These are phyloP conservation scores for Aspergillus ustus DNA, from an alignment of 2,329 filamentous ascomycete species.

Conservation along the genomic window DNA sequence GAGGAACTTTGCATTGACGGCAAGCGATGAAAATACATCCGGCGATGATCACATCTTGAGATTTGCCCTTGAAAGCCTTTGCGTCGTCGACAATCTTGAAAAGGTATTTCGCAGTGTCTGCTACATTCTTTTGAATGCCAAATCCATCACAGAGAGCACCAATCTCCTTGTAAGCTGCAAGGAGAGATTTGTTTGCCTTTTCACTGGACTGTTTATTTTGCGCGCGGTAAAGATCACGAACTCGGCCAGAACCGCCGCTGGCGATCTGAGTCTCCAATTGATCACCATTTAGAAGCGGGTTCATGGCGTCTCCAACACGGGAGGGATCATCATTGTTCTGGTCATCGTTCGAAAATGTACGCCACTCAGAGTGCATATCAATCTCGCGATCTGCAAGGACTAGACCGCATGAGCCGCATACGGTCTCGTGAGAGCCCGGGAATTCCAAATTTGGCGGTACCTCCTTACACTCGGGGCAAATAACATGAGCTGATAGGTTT, in stretches of 20 bases:
- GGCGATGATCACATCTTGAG: slow-evolving; percentile 89
- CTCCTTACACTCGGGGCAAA: slow-evolving; percentile 90
- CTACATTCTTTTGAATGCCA: slow-evolving; percentile 77
- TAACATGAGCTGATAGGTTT: slow-evolving; percentile 82
- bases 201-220: slow-evolving; percentile 82
- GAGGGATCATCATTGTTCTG: slow-evolving; percentile 95
- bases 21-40: slow-evolving; percentile 98
- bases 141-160: slow-evolving; percentile 84
- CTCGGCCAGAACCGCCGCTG: slow-evolving; percentile 74
- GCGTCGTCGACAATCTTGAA: slow-evolving; percentile 94
- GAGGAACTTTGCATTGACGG: slow-evolving; percentile 81
- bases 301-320: slow-evolving; percentile 93
- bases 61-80: slow-evolving; percentile 93
- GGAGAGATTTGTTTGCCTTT: slow-evolving; percentile 79
- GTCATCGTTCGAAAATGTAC: slow-evolving; percentile 98
- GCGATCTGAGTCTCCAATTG: slow-evolving; percentile 89
- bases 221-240: slow-evolving; percentile 76
- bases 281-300: slow-evolving; percentile 85
- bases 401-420: slow-evolving; percentile 88
- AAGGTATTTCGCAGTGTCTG: slow-evolving; percentile 89
- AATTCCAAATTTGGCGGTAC: slow-evolving; percentile 90
- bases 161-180: slow-evolving; percentile 87
- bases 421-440: slow-evolving; percentile 90
- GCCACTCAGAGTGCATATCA: slow-evolving; percentile 96
- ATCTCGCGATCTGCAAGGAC: slow-evolving; percentile 91